Evolutionary conservation across 1,284 basidiomycete species (phyloP).

Genomic region (Vanrija pseudolonga): DNA sequence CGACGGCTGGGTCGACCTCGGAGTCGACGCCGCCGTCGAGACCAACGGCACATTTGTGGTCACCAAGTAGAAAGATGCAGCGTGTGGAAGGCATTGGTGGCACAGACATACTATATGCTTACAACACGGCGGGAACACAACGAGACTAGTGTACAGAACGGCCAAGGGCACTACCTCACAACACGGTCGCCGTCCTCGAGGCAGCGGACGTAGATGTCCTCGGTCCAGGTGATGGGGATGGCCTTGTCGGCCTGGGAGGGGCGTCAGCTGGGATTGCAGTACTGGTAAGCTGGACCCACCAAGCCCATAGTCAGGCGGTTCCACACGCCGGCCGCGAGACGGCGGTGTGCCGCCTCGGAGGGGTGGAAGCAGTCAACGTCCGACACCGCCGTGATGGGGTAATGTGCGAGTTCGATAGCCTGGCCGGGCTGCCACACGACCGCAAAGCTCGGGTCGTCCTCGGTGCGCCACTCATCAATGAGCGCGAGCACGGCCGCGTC

Average conservation of each 20-base stretch:
- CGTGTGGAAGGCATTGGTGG: neutral
- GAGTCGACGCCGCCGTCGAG: slow-evolving; percentile 26
- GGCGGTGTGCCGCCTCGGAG: slow-evolving; percentile 39
- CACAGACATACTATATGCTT: neutral
- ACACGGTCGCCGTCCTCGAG: slow-evolving; percentile 43
- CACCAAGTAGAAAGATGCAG: neutral
- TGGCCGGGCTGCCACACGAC: slow-evolving; percentile 46
- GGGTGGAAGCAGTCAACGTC: slow-evolving; percentile 51
- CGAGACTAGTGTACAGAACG: no score
- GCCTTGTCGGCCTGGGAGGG: slow-evolving; percentile 27
- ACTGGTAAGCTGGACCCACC: neutral
- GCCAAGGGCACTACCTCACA: no score
- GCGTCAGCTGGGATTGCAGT: neutral
- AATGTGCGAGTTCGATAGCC: slow-evolving; percentile 41
- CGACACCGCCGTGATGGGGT: slow-evolving; percentile 45
- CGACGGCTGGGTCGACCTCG: slow-evolving; percentile 34
- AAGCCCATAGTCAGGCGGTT: slow-evolving; percentile 32
- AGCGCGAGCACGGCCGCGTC: slow-evolving; percentile 40
- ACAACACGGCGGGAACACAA: neutral
- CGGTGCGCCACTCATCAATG: slow-evolving; percentile 37
- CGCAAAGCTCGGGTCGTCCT: slow-evolving; percentile 36
- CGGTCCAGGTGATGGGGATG: slow-evolving; percentile 39
- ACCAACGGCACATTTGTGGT: slow-evolving; percentile 41
- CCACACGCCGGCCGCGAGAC: slow-evolving; percentile 48
- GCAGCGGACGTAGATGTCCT: slow-evolving; percentile 39